Evolutionary conservation across 306 rosid species (phyloP), one percentile per base, ranked within the genome.

Genomic region (Sindora glabra): DNA sequence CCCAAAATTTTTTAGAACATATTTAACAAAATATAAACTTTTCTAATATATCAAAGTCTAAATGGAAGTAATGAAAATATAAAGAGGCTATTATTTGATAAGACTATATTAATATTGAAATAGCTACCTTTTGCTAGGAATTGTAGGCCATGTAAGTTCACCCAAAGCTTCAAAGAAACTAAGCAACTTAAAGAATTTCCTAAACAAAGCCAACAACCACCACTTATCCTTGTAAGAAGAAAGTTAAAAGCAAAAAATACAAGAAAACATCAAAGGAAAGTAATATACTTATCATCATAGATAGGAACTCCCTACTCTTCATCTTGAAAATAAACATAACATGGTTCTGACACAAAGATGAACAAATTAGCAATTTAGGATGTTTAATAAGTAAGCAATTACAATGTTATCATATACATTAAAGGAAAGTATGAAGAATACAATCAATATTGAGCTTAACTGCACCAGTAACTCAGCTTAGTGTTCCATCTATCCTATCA

Each of bases 91-190:
- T 33, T 25, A 32, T 64, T 56, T 30, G 21, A 49, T 58, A 50
- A 56, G 21, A 72, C 22, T 53, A 56, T 8, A 52, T 54, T 48
- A 53, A 42, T 87, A 87, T 90, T 90, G 74, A 67, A 87, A 87
- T 42, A 79, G 55, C 62, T 61, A 65, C 64, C 86, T 72, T 77
- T 83, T 83, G 59, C 65, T 46, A 27, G 82, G 92, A 75, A 84
- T 80, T 57, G 78, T 51, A 36, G 89, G 89, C 89, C 89, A 87
- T 0, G 85, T 48, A 33, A 88, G 83, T 71, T 82, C 92, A 14
- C 89, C 96, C 79, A 82, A 80, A 52, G 96, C 87, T 59, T 88
- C 95, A 29, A 90, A 74, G 54, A 79, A 72, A 76, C 95, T 76
- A 64, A 87, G 95, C 62, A 87, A 63, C 79, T 87, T 88, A 19